Evolutionary conservation across 2,329 filamentous ascomycete species (phyloP).

Genomic region (Chaetomiaceae sp.): DNA sequence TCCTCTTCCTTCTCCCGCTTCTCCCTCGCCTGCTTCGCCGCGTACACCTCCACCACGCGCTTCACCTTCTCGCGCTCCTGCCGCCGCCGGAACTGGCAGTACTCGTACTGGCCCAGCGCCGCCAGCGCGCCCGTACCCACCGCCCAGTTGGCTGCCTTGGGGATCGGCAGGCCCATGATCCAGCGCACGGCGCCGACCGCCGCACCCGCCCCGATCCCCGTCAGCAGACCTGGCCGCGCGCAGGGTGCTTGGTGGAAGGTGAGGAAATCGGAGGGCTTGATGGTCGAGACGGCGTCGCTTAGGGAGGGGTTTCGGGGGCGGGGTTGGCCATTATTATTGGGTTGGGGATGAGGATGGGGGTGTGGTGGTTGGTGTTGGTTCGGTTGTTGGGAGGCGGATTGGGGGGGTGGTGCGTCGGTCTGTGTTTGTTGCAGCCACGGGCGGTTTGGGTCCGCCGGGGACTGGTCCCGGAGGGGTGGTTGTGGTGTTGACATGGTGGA

Average conservation of each 20-base stretch:
- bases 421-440: slow-evolving; percentile 17
- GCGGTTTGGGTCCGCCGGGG: slow-evolving; percentile 13
- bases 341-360: slow-evolving; percentile 2
- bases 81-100: slow-evolving; percentile 70
- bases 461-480: slow-evolving; percentile 4
- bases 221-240: slow-evolving; percentile 74
- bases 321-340: background rate
- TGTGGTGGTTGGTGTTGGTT: background rate
- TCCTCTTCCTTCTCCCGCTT: slow-evolving; percentile 31
- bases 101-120: slow-evolving; percentile 74
- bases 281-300: slow-evolving; percentile 61
- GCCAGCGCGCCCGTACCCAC: slow-evolving; percentile 69
- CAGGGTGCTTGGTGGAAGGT: slow-evolving; percentile 77
- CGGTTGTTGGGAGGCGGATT: background rate
- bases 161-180: slow-evolving; percentile 63
- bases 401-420: background rate
- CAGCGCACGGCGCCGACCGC: slow-evolving; percentile 69
- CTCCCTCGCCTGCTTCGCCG: slow-evolving; percentile 63
- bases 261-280: slow-evolving; percentile 65
- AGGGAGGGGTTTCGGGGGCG: slow-evolving; percentile 33
- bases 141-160: slow-evolving; percentile 76
- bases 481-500: slow-evolving; percentile 14
- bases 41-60: slow-evolving; percentile 76
- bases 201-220: slow-evolving; percentile 77
- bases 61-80: slow-evolving; percentile 81